Conservation (phyloP, 2,329 filamentous ascomycete genomes). For the Graphilbum sp. region DNA sequence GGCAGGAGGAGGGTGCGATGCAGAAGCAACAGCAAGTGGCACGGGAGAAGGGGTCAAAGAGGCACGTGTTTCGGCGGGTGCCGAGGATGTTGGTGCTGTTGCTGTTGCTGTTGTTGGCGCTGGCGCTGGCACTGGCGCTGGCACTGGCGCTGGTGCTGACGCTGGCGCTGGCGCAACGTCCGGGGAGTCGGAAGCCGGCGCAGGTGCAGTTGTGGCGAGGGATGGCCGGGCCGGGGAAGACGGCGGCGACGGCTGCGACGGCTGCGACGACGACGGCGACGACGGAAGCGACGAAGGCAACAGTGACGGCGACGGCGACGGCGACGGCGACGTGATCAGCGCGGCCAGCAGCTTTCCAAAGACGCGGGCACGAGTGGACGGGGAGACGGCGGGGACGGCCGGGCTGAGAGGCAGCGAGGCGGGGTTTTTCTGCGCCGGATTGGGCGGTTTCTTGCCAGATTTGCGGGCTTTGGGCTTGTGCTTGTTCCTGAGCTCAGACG, state of each 20-base stretch:
- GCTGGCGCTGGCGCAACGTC: too few relatives aligned
- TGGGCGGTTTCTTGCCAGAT: neutral
- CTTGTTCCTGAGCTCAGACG: constrained; percentile 18
- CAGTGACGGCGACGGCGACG: too few relatives aligned
- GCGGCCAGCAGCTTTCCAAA: neutral
- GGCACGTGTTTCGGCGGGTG: too few relatives aligned
- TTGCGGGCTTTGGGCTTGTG: constrained; percentile 1
- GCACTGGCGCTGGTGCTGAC: too few relatives aligned
- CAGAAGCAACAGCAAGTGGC: neutral
- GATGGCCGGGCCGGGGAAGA: too few relatives aligned
- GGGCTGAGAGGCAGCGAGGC: neutral
- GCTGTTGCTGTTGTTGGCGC: neutral
- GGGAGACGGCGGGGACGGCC: neutral
- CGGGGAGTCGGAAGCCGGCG: too few relatives aligned
- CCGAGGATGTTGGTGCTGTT: neutral
- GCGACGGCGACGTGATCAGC: neutral
- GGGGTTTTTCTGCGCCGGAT: neutral
- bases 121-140: neutral
- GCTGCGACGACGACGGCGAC: too few relatives aligned
- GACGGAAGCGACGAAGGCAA: too few relatives aligned
- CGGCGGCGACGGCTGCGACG: too few relatives aligned
- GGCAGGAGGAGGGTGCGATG: neutral
- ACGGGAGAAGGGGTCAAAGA: neutral
- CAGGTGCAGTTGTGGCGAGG: too few relatives aligned
- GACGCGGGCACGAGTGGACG: neutral